Evolutionary conservation across 805 yeast species (phyloP).

Genomic region (Ogataea degrootiae): DNA sequence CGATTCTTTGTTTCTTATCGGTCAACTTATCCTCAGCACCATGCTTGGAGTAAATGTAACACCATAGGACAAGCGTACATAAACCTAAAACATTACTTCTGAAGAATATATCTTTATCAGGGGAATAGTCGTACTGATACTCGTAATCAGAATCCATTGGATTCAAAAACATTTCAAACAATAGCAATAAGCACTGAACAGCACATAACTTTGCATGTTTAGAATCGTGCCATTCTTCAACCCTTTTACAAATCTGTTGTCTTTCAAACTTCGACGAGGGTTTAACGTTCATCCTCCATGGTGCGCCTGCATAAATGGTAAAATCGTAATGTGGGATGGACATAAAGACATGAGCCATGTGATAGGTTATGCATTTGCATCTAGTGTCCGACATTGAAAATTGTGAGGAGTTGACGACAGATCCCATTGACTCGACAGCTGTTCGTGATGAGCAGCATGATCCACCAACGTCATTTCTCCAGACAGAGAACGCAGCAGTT

Average conservation of each 20-base stretch:
- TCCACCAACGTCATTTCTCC: constrained; percentile 48
- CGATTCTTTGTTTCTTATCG: constrained; percentile 16
- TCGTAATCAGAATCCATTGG: constrained; percentile 44
- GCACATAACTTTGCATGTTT: constrained; percentile 47
- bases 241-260: constrained; percentile 42
- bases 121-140: constrained; percentile 41
- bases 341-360: constrained; percentile 67
- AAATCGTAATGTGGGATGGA: constrained; percentile 74
- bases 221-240: constrained; percentile 48
- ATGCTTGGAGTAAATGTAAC: constrained; percentile 41
- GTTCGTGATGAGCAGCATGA: constrained; percentile 32
- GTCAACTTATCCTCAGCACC: constrained; percentile 39
- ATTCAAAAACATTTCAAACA: constrained; percentile 57
- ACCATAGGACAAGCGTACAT: constrained; percentile 45
- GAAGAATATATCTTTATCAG: constrained; percentile 47
- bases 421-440: constrained; percentile 27
- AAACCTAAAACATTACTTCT: constrained; percentile 39
- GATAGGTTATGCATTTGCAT: constrained; percentile 65
- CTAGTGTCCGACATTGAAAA: constrained; percentile 37
- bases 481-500: constrained; percentile 65
- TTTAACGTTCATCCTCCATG: constrained; percentile 68
- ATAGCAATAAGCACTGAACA: constrained; percentile 55
- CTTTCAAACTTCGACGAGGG: constrained; percentile 48
- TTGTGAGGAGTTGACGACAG: constrained; percentile 26
- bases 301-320: constrained; percentile 77